Base-by-base conservation (phyloP, 2,329 filamentous ascomycete genomes). In the Tolypocladium tropicale region DNA sequence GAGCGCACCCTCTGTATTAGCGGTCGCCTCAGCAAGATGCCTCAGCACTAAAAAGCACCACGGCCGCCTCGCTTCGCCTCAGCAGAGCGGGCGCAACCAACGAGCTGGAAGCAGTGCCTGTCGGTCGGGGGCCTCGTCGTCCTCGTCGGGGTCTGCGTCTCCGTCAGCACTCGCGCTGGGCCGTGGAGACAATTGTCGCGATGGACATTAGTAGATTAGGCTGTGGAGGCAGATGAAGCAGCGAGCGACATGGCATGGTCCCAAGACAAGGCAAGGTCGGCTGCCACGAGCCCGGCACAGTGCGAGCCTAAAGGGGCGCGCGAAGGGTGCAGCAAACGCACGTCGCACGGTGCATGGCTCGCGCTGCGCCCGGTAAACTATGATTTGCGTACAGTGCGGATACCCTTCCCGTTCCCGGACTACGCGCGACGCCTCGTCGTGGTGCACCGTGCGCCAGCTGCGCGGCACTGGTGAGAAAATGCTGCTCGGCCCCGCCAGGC, bases 131-230 rank as follows among this genome's bases (percentile, higher is more conserved):
- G 21, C 32, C 53, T 50, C 37, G 55, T 58, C 51, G 56, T 41
- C 46, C 25, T 52, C 25, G 52, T 43, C 33, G 46, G n/a, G 39
- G 32, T 58, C 55, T 52, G 50, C 39, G 57, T 60, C 56, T 36
- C 28, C 52, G 55, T 60, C 61, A 61, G 59, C 62, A 55, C 56
- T 62, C 57, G 60, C 61, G 59, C 59, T 60, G 56, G 54, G 60
- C 61, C 64, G 62, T 63, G 62, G 62, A 60, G 60, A 61, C 61
- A 50, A 57, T 59, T 57, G 59, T 62, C 59, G 60, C 61, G 58
- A 64, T 61, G 60, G 58, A 60, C 59, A 60, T 62, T 49, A 55
- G 46, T 57, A 54, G 58, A 61, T 58, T 57, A 56, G 54, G 57
- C 56, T 58, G 60, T 60, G 58, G 56, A 59, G 61, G 58, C 53